Percentiles rank a stretch among this genome's conserved stretches.
These are phyloP conservation scores for Apostasia shenzhenica DNA, from an alignment of 106 monocot species.

Conservation along the genomic window DNA sequence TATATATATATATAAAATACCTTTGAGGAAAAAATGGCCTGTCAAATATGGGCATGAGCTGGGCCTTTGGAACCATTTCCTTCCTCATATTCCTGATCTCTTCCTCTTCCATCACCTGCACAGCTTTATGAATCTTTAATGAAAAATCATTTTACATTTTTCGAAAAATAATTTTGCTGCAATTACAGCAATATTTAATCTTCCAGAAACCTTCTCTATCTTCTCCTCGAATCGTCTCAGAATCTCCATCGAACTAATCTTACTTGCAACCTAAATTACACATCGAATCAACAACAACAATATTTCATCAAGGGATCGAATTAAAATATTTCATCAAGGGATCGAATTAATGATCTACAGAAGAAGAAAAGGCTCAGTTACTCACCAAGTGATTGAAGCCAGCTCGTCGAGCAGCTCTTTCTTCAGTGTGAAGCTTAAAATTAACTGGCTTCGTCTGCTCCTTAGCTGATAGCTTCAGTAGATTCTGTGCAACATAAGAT, in stretches of 20 bases:
- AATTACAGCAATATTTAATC: neutral
- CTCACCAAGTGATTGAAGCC: slow-evolving; percentile 57
- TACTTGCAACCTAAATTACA: slow-evolving; percentile 53
- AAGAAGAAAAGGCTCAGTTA: neutral
- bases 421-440: slow-evolving; percentile 59
- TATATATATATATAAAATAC: slow-evolving; percentile 8
- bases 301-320: too few relatives aligned
- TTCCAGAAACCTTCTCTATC: slow-evolving; percentile 39
- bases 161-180: neutral
- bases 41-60: slow-evolving; percentile 65
- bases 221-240: slow-evolving; percentile 65
- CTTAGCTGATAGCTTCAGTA: slow-evolving; percentile 20
- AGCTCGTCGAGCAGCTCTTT: slow-evolving; percentile 58
- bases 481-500: slow-evolving; percentile 15
- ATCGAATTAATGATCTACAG: neutral
- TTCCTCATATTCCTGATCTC: slow-evolving; percentile 63
- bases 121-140: neutral
- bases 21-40: slow-evolving; percentile 59
- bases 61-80: slow-evolving; percentile 71
- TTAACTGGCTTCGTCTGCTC: slow-evolving; percentile 39
- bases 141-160: neutral
- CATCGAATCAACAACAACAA: neutral
- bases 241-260: slow-evolving; percentile 47
- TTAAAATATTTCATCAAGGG: too few relatives aligned
- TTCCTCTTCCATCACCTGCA: slow-evolving; percentile 60